Base-by-base conservation (phyloP, 768 basidiomycete genomes). In the Lactarius akahatsu region DNA sequence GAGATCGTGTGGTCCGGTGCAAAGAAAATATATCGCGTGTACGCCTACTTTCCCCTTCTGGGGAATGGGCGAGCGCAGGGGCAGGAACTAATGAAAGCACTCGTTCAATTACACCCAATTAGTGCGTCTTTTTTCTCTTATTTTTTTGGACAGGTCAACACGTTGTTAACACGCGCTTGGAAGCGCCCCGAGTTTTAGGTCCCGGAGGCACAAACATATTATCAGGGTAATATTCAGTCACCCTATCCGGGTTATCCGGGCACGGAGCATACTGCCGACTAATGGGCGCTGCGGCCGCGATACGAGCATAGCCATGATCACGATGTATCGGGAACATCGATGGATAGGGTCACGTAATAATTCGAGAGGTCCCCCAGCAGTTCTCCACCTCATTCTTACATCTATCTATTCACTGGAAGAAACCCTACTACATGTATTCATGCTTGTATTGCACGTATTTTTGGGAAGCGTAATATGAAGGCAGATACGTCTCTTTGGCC, bases 191-290 rank as follows among this genome's bases (percentile, higher is more conserved):
- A 43, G 61, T 67, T 20, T 63, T 67, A 55, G 66, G 66, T 45
- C 66, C 66, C 56, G 66, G 66, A 63, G 66, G 66, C 57, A 67
- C 66, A 32, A 67, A 67, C 66, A 67, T 67, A 63, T 67, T 67
- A 67, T 59, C 66, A 55, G 66, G 66, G 57, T 67, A 67, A 67
- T 63, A 59, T 59, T 58, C 40, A 41, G 40, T 63, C 57, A 59
- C 52, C 66, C 30, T 54, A 58, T 67, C 54, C 66, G 66, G 66
- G 61, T 30, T 59, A 58, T 40, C 61, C 66, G 66, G 61, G 23
- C 62, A 67, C 61, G 66, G 66, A 63, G 50, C 66, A 55, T 54
- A 28, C 66, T 58, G 61, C 66, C 66, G 66, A 62, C 62, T 38
- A 59, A 67, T 67, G 66, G 66, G 66, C 66, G 66, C 66, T 67